A percentile compares a stretch with the other conserved stretches of the same genome.
Conservation (phyloP, 192 early-diverging fungal genomes). For the Funneliformis mosseae region DNA sequence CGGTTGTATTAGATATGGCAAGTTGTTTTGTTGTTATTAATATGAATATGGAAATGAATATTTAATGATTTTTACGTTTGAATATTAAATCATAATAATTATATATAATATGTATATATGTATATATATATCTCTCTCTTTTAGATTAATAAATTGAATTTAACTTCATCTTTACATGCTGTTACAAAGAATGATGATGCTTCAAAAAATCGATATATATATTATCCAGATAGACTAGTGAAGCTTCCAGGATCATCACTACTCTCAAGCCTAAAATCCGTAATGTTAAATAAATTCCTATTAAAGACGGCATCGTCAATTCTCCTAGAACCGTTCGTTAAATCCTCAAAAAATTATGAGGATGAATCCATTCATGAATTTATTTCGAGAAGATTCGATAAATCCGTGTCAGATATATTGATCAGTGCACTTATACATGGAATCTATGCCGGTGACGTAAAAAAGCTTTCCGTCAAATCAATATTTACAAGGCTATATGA, state of each 20-base stretch:
- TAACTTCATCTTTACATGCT: conserved; percentile 60
- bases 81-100: background rate
- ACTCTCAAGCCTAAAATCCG: conserved; percentile 15
- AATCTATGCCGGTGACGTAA: conserved; percentile 89
- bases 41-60: too few species aligned
- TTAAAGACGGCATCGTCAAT: conserved; percentile 59
- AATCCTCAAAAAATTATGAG: conserved; percentile 4
- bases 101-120: background rate
- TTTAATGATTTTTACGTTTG: too few species aligned
- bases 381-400: conserved; percentile 76
- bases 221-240: conserved; percentile 69
- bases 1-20: conserved; percentile 78
- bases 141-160: conserved; percentile 63
- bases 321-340: conserved; percentile 58
- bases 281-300: conserved; percentile 37
- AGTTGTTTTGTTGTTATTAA: conserved; percentile 6
- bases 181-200: conserved; percentile 68
- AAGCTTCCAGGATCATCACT: conserved; percentile 52
- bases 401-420: conserved; percentile 74
- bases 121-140: background rate
- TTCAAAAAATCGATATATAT: conserved; percentile 83
- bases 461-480: conserved; percentile 73
- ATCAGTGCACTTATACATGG: conserved; percentile 91
- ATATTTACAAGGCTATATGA: conserved; percentile 75
- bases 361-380: conserved; percentile 92